Evolutionary conservation across 768 basidiomycete species (phyloP).

Genomic region (Russula earlei): DNA sequence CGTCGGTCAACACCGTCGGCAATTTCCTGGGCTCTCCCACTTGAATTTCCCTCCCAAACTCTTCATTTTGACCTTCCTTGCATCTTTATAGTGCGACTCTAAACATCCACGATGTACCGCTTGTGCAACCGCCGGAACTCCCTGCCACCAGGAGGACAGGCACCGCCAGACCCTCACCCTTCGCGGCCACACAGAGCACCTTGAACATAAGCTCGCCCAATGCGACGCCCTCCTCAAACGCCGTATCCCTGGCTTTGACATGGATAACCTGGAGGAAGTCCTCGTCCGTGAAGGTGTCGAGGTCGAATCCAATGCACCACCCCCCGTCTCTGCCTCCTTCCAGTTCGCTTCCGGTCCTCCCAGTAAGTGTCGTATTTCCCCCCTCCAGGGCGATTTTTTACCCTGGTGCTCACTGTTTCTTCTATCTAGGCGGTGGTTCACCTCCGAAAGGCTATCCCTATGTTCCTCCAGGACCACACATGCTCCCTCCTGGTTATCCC

Average conservation of each 20-base stretch:
- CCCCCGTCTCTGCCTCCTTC: constrained; percentile 22
- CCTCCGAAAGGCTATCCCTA: constrained; percentile 28
- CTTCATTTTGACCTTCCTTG: constrained; percentile 21
- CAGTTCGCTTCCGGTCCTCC: constrained; percentile 24
- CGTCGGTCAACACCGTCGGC: constrained; percentile 63
- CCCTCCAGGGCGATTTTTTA: constrained; percentile 8
- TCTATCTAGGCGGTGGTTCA: constrained; percentile 22
- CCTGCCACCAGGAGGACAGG: constrained; percentile 82
- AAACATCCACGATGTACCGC: constrained; percentile 83
- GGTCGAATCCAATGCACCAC: constrained; percentile 21
- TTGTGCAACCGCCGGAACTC: constrained; percentile 68
- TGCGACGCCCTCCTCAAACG: constrained; percentile 74
- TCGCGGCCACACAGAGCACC: constrained; percentile 70
- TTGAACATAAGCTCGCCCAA: constrained; percentile 72
- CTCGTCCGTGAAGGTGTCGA: constrained; percentile 62
- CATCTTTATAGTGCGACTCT: constrained; percentile 63
- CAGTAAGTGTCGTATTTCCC: constrained; percentile 20
- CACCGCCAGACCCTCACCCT: constrained; percentile 82
- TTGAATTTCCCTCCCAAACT: constrained; percentile 24
- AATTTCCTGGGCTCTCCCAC: constrained; percentile 55
- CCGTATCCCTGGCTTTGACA: constrained; percentile 55
- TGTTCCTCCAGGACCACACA: constrained; percentile 31
- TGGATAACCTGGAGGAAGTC: constrained; percentile 56
- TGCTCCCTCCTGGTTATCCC: constrained; percentile 37
- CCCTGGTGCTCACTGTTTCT: constrained; percentile 1